Evolutionary conservation across 768 basidiomycete species (phyloP).

Genomic region (Russula emetica): DNA sequence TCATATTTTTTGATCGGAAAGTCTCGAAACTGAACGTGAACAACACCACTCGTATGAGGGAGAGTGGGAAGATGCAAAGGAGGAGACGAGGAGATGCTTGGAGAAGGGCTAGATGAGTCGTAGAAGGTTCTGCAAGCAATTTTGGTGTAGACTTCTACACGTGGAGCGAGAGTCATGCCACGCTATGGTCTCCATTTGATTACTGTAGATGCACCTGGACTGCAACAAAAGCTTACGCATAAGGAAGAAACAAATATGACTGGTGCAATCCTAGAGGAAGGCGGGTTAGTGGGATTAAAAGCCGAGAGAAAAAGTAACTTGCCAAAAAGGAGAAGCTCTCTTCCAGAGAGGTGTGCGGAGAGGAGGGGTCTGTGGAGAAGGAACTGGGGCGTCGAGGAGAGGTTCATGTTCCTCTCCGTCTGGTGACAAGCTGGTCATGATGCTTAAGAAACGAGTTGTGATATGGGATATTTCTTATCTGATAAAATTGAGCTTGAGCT

Average conservation of each 20-base stretch:
- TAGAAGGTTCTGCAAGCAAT: slow-evolving; percentile 26
- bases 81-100: neutral
- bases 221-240: slow-evolving; percentile 18
- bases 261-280: slow-evolving; percentile 24
- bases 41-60: neutral
- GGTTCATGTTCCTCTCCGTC: slow-evolving; percentile 19
- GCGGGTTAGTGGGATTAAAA: neutral
- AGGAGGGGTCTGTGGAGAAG: neutral
- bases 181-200: slow-evolving; percentile 11
- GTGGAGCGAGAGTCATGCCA: slow-evolving; percentile 28
- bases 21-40: slow-evolving; percentile 17
- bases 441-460: neutral
- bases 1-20: slow-evolving; percentile 11
- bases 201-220: neutral
- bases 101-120: slow-evolving; percentile 1
- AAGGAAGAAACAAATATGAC: slow-evolving; percentile 26
- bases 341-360: slow-evolving; percentile 4
- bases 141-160: slow-evolving; percentile 28
- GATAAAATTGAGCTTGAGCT: too few species aligned
- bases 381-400: slow-evolving; percentile 9
- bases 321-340: slow-evolving; percentile 23
- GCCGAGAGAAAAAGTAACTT: neutral
- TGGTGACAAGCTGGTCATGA: neutral
- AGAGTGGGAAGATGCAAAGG: neutral
- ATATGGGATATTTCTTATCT: neutral